Percentiles rank a stretch among this genome's conserved stretches.
These are phyloP conservation scores for Polyporus tsugae DNA, from an alignment of 1,284 basidiomycete genomes.

Conservation along the genomic window DNA sequence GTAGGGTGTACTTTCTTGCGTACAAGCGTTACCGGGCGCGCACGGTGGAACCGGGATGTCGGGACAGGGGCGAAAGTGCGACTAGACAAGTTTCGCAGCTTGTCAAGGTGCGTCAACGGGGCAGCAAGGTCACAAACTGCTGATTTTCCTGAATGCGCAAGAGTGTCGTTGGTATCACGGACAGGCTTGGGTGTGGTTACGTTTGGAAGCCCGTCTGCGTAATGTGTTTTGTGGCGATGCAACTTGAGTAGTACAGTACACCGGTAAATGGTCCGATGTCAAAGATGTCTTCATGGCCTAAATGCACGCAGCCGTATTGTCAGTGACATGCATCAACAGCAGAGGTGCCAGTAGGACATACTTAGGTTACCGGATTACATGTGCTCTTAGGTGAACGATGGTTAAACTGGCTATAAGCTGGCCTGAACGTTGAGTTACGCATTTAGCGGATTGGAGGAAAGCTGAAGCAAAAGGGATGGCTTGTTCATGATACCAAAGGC, in stretches of 20 bases:
- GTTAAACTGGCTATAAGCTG: too few species aligned
- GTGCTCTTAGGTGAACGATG: too few species aligned
- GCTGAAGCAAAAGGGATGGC: background rate
- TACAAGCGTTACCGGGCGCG: background rate
- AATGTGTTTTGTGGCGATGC: too few species aligned
- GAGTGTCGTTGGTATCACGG: background rate
- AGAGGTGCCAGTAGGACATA: background rate
- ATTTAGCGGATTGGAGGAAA: too few species aligned
- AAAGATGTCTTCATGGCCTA: background rate
- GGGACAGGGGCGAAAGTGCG: background rate
- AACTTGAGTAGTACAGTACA: too few species aligned
- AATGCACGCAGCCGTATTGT: background rate
- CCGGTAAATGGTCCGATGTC: background rate
- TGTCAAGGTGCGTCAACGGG: background rate
- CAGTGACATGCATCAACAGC: background rate
- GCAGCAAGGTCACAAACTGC: background rate
- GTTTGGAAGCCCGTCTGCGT: background rate
- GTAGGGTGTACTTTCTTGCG: background rate
- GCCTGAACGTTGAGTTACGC: background rate
- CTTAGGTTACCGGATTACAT: background rate
- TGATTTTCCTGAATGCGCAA: background rate
- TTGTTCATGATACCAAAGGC: background rate
- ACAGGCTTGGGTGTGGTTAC: background rate
- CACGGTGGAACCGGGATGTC: background rate
- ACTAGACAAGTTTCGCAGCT: background rate